Conservation (phyloP, 2,329 filamentous ascomycete genomes). For the Nakataea oryzae region DNA sequence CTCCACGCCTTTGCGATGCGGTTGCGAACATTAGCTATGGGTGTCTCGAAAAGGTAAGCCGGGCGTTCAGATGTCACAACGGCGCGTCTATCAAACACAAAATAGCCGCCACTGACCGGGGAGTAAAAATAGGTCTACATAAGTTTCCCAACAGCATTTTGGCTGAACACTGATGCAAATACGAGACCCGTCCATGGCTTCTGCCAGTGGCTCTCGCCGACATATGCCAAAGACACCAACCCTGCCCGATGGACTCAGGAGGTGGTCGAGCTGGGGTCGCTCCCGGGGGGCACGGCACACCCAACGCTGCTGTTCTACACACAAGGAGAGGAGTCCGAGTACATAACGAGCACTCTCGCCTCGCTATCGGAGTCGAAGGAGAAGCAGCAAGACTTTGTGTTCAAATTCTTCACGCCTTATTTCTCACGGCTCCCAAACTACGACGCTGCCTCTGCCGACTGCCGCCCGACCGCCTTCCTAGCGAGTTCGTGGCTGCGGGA, state of each 20-base stretch:
- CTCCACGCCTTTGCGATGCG: conserved; percentile 43
- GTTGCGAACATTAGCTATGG: conserved; percentile 60
- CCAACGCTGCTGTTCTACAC: conserved; percentile 81
- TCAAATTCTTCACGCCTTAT: conserved; percentile 66
- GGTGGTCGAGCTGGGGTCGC: conserved; percentile 63
- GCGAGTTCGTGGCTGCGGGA: conserved; percentile 73
- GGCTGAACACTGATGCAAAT: conserved; percentile 37
- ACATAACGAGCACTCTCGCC: conserved; percentile 36
- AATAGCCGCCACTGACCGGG: not conserved
- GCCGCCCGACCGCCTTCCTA: conserved; percentile 51
- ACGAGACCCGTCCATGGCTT: conserved; percentile 49
- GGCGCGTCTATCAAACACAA: conserved; percentile 1
- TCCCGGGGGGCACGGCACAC: conserved; percentile 49
- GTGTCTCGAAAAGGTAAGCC: conserved; percentile 55
- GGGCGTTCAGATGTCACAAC: not conserved
- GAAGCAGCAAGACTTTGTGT: conserved; percentile 42
- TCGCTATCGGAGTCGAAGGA: conserved; percentile 25
- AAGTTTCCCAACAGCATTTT: conserved; percentile 67
- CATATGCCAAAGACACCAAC: conserved; percentile 53
- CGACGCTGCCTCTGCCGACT: conserved; percentile 36
- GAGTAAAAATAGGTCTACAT: conserved; percentile 37
- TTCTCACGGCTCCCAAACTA: conserved; percentile 67
- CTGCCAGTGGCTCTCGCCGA: conserved; percentile 64
- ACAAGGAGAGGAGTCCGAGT: conserved; percentile 50
- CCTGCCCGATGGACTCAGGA: conserved; percentile 63